Evolutionary conservation across 352 stramenopile genomes (phyloP), one percentile per base, ranked within the genome.

Genomic region (Phytophthora ramorum): DNA sequence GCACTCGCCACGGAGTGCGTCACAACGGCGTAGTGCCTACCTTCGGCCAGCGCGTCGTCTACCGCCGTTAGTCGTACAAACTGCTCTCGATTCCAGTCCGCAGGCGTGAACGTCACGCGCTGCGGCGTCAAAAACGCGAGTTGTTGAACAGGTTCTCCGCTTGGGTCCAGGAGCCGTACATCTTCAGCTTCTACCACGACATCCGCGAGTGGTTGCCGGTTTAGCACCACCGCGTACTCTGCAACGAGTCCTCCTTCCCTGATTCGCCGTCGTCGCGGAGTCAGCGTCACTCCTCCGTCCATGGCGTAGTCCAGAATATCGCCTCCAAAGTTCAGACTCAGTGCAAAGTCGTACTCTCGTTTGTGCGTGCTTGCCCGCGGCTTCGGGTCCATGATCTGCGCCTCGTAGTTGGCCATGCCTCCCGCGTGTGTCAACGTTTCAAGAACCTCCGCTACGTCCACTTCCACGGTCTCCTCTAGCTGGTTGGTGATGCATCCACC

Each of bases 81-180:
- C 55, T 93, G 85, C 30, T 91, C 82, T 10, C 71, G 69, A 35
- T 92, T 92, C 85, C 85, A 93, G 22, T 87, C 86, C 4, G n/a
- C 53, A 10, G 43, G 54, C 0, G 79, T 90, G 61, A 92, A 92
- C 4, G 58, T 51, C 10, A 90, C 47, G 22, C 52, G 30, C 13
- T 81, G 52, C 4, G 57, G 58, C 0, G 70, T 58, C 37, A 81
- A 38, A 30, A 87, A 78, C 12, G 54, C 20, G 2, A 92, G 56
- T 28, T 92, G 83, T 41, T 87, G 71, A n/a, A 89, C 59, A 0
- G 16, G 16, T 10, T 69, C 19, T 5, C 56, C 30, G 20, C 35
- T 71, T 3, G 75, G 71, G 16, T 90, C 58, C 0, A 51, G 24
- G 0, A 84, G 44, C 7, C 66, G 70, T 0, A 89, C 71, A n/a